Conservation (phyloP, 1,284 basidiomycete genomes). For the Irpex rosettiformis region DNA sequence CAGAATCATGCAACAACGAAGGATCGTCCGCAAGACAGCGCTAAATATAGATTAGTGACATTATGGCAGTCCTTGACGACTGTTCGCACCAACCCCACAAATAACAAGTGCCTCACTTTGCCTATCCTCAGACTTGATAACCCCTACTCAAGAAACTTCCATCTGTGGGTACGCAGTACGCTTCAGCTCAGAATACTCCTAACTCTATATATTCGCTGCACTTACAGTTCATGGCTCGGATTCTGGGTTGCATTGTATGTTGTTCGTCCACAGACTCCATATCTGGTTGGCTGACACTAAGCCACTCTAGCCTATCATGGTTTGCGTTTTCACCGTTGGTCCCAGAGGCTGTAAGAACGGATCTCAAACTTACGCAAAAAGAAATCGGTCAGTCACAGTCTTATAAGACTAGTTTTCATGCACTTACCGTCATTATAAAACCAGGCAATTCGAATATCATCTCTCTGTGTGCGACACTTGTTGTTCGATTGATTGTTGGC, state of each 20-base stretch:
- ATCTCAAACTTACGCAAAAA: slow-evolving; percentile 46
- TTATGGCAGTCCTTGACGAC: slow-evolving; percentile 18
- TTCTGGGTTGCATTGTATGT: slow-evolving; percentile 42
- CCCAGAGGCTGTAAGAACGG: slow-evolving; percentile 55
- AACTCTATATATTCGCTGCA: background rate
- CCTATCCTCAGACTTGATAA: slow-evolving; percentile 52
- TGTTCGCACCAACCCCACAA: slow-evolving; percentile 45
- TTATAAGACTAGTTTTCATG: no score
- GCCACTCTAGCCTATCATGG: slow-evolving; percentile 46
- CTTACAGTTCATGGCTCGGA: slow-evolving; percentile 40
- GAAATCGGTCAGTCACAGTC: slow-evolving; percentile 35
- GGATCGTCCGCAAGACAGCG: background rate
- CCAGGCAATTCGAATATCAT: slow-evolving; percentile 56
- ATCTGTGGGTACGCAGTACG: slow-evolving; percentile 32
- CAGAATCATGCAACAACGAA: no score
- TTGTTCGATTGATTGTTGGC: slow-evolving; percentile 52
- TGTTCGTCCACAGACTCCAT: background rate
- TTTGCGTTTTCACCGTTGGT: slow-evolving; percentile 65
- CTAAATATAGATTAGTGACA: slow-evolving; percentile 1
- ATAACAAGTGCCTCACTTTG: slow-evolving; percentile 53
- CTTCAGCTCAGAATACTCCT: background rate
- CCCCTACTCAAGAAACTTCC: slow-evolving; percentile 51
- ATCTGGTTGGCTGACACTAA: background rate
- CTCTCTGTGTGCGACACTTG: slow-evolving; percentile 50
- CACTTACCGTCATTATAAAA: background rate